Percentiles rank a stretch among this genome's conserved stretches.
Conservation (phyloP, 371 early-diverging fungal species). For the Modicella reniformis region DNA sequence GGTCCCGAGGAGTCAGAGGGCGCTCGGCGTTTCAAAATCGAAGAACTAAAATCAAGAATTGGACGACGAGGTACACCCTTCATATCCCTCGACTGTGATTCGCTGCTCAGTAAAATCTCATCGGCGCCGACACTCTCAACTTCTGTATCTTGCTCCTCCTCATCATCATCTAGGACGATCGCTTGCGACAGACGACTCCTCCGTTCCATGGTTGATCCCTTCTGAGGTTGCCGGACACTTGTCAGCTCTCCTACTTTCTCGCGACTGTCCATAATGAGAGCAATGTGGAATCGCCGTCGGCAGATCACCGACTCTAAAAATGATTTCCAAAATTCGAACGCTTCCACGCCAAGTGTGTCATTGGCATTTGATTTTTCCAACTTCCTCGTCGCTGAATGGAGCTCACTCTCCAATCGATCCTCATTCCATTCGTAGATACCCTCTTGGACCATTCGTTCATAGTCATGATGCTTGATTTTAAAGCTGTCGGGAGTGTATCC, state of each 20-base stretch:
- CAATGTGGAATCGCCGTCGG: constrained; percentile 2
- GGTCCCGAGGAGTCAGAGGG: neutral
- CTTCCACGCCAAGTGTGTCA: constrained; percentile 56
- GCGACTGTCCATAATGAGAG: neutral
- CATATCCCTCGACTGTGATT: neutral
- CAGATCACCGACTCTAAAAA: constrained; percentile 49
- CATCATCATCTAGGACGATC: constrained; percentile 24
- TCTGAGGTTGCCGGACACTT: neutral
- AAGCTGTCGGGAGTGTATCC: constrained; percentile 45
- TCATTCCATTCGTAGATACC: constrained; percentile 57
- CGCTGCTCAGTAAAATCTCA: neutral
- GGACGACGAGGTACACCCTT: constrained; percentile 1
- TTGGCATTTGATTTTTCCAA: constrained; percentile 61
- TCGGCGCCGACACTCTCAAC: too few species aligned
- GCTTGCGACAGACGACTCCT: constrained; percentile 28
- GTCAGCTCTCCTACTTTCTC: neutral
- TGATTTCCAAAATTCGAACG: constrained; percentile 56
- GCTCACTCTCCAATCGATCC: constrained; percentile 35
- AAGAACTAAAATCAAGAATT: constrained; percentile 41
- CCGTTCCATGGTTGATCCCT: neutral
- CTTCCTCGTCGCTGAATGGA: constrained; percentile 53
- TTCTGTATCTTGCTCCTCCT: neutral
- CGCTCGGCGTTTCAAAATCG: constrained; percentile 31
- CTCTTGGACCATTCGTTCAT: constrained; percentile 56
- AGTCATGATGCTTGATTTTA: constrained; percentile 43